Conservation (phyloP, 176 grass and related monocot species). For the Aegilops speltoides region DNA sequence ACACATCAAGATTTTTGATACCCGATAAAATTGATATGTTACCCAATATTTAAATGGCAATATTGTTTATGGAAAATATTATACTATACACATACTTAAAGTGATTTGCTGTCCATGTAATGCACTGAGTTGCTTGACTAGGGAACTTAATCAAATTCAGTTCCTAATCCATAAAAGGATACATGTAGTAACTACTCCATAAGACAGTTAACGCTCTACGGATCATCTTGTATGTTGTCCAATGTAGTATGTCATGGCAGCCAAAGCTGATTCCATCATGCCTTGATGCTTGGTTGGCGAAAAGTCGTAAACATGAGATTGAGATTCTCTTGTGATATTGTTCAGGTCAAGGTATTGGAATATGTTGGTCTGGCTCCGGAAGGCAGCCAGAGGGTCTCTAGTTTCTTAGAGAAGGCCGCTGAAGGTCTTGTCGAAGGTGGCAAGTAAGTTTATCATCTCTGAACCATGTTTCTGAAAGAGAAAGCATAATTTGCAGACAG, state of each 20-base stretch:
- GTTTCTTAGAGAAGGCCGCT: constrained; percentile 88
- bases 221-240: not conserved
- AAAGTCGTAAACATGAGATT: constrained; percentile 8
- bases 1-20: constrained; percentile 2
- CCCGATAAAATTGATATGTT: not conserved
- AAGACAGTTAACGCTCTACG: not conserved
- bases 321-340: constrained; percentile 16
- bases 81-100: not conserved
- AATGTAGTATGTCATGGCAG: not conserved
- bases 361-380: constrained; percentile 69
- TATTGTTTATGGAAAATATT: not conserved
- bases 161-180: not conserved
- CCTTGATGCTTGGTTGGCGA: constrained; percentile 11
- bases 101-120: not conserved
- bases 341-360: constrained; percentile 89
- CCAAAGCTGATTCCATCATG: not conserved
- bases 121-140: not conserved
- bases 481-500: not conserved
- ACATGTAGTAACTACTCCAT: not conserved
- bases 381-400: constrained; percentile 77
- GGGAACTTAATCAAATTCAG: constrained; percentile 5
- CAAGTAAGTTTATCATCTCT: constrained; percentile 63
- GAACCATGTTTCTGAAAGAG: not conserved
- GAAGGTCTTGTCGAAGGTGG: constrained; percentile 86
- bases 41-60: not conserved